Conservation (phyloP, 2,329 filamentous ascomycete genomes). For the Colletotrichum coccodes region DNA sequence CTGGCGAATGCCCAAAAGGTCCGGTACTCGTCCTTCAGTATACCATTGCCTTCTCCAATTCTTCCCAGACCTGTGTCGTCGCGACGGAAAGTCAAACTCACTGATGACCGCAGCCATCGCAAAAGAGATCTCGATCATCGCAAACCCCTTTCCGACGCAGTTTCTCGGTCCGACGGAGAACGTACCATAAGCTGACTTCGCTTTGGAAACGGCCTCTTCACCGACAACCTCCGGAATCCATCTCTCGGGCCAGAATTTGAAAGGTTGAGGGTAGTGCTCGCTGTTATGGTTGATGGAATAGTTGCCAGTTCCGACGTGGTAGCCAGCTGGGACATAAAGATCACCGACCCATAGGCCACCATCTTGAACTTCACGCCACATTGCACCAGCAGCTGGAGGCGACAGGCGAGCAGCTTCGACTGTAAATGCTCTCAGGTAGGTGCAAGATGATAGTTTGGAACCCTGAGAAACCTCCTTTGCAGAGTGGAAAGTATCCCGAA, state of each 20-base stretch:
- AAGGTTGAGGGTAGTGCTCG: constrained; percentile 4
- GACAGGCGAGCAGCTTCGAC: too few species aligned
- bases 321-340: constrained; percentile 1
- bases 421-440: too few species aligned
- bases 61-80: not conserved
- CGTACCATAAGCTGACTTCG: not conserved
- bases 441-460: too few species aligned
- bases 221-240: constrained; percentile 1
- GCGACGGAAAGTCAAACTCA: constrained; percentile 17
- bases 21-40: not conserved
- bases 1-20: constrained; percentile 21
- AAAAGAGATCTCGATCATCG: constrained; percentile 17
- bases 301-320: constrained; percentile 12
- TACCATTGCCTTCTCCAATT: constrained; percentile 5
- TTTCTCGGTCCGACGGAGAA: constrained; percentile 21
- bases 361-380: too few species aligned
- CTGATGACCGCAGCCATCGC: constrained; percentile 16
- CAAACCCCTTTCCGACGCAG: constrained; percentile 15
- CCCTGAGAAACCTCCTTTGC: too few species aligned
- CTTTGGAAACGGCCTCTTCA: constrained; percentile 3
- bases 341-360: too few species aligned
- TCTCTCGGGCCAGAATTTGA: constrained; percentile 14
- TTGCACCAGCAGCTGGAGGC: too few species aligned
- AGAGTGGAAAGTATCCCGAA: not conserved
- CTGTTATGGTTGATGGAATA: constrained; percentile 19